Evolutionary conservation across 495 filamentous ascomycete genomes (phyloP).

Genomic region (Neurospora sp.): DNA sequence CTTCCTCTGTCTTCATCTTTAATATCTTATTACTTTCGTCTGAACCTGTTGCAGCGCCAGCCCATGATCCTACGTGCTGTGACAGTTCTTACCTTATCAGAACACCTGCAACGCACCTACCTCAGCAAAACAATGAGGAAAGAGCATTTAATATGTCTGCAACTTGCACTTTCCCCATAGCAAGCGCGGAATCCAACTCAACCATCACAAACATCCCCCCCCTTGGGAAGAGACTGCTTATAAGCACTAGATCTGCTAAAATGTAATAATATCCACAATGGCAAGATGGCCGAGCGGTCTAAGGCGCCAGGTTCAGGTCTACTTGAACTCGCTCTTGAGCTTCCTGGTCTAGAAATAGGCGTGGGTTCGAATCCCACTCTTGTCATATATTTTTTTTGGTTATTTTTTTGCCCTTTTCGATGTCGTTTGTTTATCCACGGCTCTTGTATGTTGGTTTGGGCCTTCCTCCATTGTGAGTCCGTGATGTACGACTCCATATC

Average conservation of each 20-base stretch:
- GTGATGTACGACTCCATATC: not conserved
- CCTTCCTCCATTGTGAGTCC: not conserved
- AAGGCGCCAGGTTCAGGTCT: not conserved
- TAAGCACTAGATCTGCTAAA: not conserved
- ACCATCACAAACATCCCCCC: not conserved
- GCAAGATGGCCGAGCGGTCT: not conserved
- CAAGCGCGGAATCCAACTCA: not conserved
- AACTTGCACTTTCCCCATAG: not conserved
- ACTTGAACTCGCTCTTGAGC: not conserved
- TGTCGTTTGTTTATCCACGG: not conserved
- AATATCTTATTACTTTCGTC: not conserved
- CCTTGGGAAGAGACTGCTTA: not conserved
- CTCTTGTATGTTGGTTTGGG: not conserved
- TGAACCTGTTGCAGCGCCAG: not conserved
- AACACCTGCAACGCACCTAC: not conserved
- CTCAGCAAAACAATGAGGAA: not conserved
- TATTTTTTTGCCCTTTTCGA: not conserved
- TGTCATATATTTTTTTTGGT: conserved; percentile 1
- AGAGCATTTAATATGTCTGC: not conserved
- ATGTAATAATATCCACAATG: not conserved
- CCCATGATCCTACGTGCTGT: not conserved
- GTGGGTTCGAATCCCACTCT: conserved; percentile 12
- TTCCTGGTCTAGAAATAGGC: conserved; percentile 1
- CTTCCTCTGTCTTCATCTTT: not conserved
- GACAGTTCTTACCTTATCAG: not conserved